Percentiles rank a stretch among this genome's conserved stretches.
Evolutionary conservation across 768 basidiomycete species (phyloP).

Genomic region (Collybia nuda): DNA sequence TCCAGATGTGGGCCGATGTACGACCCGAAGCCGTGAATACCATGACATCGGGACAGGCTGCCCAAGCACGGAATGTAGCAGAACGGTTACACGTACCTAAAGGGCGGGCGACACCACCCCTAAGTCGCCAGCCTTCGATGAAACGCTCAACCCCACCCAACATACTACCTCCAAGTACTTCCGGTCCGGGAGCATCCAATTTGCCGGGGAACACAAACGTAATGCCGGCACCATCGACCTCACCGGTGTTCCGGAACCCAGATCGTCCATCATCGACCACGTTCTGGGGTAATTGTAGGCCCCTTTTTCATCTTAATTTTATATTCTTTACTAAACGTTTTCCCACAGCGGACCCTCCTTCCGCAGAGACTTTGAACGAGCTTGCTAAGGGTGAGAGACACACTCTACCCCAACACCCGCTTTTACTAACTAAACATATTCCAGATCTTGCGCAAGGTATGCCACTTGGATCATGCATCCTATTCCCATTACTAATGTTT

Average conservation of each 20-base stretch:
- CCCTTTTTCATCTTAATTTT: background rate
- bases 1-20: slow-evolving; percentile 90
- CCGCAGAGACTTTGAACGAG: slow-evolving; percentile 8
- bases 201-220: background rate
- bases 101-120: slow-evolving; percentile 29
- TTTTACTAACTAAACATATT: background rate
- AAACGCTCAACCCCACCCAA: slow-evolving; percentile 8
- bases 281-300: slow-evolving; percentile 7
- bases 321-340: background rate
- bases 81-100: slow-evolving; percentile 46
- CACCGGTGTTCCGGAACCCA: slow-evolving; percentile 1
- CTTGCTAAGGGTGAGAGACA: slow-evolving; percentile 11
- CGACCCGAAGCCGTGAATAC: slow-evolving; percentile 52
- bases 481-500: background rate
- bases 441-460: slow-evolving; percentile 14
- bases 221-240: background rate
- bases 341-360: slow-evolving; percentile 1
- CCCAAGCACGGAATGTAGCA: slow-evolving; percentile 42
- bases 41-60: slow-evolving; percentile 37
- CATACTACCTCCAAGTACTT: background rate
- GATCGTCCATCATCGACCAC: background rate
- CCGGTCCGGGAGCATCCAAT: background rate
- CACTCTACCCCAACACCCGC: background rate
- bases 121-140: slow-evolving; percentile 15
- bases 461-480: no score